Conservation (phyloP, 2,329 filamentous ascomycete species). For the Remersonia thermophila region DNA sequence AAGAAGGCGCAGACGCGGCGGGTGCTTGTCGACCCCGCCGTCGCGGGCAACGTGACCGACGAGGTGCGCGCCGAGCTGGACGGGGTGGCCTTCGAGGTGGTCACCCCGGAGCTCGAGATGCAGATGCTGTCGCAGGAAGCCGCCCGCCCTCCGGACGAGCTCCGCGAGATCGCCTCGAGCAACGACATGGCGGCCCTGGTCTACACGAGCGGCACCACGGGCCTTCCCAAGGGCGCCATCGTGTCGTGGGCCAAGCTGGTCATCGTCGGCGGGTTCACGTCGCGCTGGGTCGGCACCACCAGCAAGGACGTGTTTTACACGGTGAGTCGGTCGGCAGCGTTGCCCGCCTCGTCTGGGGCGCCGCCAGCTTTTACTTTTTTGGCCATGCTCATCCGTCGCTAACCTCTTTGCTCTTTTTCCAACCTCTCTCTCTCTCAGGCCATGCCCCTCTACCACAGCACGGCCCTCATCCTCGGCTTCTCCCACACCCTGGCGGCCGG, state of each 20-base stretch:
- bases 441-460: slow-evolving; percentile 84
- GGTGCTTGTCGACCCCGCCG: slow-evolving; percentile 53
- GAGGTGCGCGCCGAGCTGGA: slow-evolving; percentile 40
- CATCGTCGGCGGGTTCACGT: slow-evolving; percentile 39
- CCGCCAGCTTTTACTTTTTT: too few species aligned
- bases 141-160: slow-evolving; percentile 44
- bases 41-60: slow-evolving; percentile 44
- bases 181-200: slow-evolving; percentile 60
- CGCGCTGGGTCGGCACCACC: slow-evolving; percentile 44
- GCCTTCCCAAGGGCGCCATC: slow-evolving; percentile 68
- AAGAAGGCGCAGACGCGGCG: slow-evolving; percentile 53
- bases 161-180: slow-evolving; percentile 36
- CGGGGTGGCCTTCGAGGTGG: slow-evolving; percentile 45
- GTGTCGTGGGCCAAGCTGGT: slow-evolving; percentile 59
- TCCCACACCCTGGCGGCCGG: slow-evolving; percentile 46
- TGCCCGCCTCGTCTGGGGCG: too few species aligned
- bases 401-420: slow-evolving; percentile 11
- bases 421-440: slow-evolving; percentile 35
- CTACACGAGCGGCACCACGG: slow-evolving; percentile 77
- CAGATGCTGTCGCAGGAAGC: slow-evolving; percentile 40
- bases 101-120: slow-evolving; percentile 45
- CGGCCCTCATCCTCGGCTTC: slow-evolving; percentile 60
- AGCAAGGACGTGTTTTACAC: slow-evolving; percentile 62
- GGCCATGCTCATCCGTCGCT: too few species aligned
- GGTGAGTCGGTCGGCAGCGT: slow-evolving; percentile 37